phyloP scores from a whole-genome alignment of 1,139 yeast species.

The Lodderomyces beijingensis region DNA sequence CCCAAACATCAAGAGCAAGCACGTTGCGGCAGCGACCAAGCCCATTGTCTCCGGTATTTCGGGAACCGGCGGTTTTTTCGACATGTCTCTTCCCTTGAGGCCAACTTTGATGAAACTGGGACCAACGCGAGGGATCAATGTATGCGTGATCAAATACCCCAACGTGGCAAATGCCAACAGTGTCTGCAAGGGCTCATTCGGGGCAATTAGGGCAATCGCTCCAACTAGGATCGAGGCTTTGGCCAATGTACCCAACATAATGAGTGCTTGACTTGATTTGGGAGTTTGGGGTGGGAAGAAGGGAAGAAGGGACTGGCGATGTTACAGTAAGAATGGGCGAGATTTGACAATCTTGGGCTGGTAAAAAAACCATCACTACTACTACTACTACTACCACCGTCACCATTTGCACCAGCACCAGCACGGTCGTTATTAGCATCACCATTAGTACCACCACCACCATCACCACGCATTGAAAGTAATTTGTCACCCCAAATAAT shows the following conservation, averaged over 20 bases:
- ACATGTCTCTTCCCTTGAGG: slow-evolving; percentile 75
- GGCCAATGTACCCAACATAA: no score
- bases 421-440: no score
- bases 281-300: no score
- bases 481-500: no score
- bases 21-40: slow-evolving; percentile 76
- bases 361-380: no score
- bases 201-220: slow-evolving; percentile 20
- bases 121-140: slow-evolving; percentile 63
- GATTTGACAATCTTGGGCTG: no score
- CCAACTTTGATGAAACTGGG: slow-evolving; percentile 73
- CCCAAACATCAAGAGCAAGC: slow-evolving; percentile 73
- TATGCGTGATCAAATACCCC: slow-evolving; percentile 58
- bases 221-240: slow-evolving; percentile 16
- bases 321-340: not conserved
- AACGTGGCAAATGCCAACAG: slow-evolving; percentile 62
- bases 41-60: slow-evolving; percentile 89
- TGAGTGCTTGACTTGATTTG: no score
- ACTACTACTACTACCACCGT: no score
- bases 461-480: no score
- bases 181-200: slow-evolving; percentile 40
- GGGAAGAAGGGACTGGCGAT: slow-evolving; percentile 1
- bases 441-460: no score
- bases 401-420: no score
- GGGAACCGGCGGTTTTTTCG: slow-evolving; percentile 59